Evolutionary conservation across 495 filamentous ascomycete genomes (phyloP).

Genomic region (Hyaloscypha finlandica): DNA sequence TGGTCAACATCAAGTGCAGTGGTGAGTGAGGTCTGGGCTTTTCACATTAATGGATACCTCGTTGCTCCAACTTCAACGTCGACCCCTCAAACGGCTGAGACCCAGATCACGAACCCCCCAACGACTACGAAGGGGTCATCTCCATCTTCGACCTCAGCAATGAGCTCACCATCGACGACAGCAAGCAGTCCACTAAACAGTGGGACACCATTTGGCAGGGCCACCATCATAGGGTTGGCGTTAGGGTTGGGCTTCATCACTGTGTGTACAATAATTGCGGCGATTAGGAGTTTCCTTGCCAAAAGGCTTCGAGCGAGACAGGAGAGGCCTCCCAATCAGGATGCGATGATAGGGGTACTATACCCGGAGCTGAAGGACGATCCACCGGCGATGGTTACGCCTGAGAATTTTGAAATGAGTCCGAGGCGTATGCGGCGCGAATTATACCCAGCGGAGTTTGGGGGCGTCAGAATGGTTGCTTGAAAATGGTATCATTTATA

Average conservation of each 20-base stretch:
- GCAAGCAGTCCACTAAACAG: neutral
- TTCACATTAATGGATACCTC: conserved; percentile 33
- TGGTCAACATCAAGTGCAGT: neutral
- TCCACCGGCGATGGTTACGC: neutral
- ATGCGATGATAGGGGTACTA: conserved; percentile 7
- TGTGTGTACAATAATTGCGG: neutral
- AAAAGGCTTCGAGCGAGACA: neutral
- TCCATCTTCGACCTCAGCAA: neutral
- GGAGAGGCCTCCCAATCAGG: conserved; percentile 1
- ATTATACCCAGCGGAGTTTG: conserved; percentile 1
- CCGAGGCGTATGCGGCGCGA: neutral
- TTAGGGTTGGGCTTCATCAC: conserved; percentile 5
- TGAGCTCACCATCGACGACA: neutral
- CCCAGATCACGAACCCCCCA: neutral
- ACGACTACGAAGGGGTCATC: neutral
- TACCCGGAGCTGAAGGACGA: conserved; percentile 14
- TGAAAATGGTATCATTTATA: neutral
- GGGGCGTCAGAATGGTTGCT: neutral
- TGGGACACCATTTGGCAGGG: neutral
- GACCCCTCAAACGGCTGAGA: neutral
- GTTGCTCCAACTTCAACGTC: conserved; percentile 16
- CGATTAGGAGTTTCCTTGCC: neutral
- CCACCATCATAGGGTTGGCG: conserved; percentile 7
- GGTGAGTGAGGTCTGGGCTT: conserved; percentile 9
- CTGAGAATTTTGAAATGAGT: conserved; percentile 9